Conservation (phyloP, 73 alveolate genomes). For the Diophrys appendiculata region DNA sequence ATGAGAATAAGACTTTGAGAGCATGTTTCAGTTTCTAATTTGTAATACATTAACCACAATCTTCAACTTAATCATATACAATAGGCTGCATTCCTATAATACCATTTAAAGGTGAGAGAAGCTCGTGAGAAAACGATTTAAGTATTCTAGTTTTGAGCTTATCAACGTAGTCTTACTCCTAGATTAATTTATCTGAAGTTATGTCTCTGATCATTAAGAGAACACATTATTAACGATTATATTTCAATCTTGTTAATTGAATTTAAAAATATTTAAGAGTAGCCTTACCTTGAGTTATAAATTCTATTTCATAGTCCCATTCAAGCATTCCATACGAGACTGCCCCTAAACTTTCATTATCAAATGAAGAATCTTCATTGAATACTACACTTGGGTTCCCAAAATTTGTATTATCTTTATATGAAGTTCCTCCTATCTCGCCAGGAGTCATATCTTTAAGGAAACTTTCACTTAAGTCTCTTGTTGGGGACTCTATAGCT, state of each 20-base stretch:
- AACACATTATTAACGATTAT: neutral
- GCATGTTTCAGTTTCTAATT: neutral
- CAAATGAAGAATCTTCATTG: too few species aligned
- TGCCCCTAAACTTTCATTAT: too few species aligned
- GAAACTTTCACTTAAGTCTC: too few species aligned
- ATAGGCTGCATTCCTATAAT: neutral
- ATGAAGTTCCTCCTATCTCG: too few species aligned
- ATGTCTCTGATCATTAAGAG: neutral
- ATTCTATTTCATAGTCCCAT: too few species aligned
- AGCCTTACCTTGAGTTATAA: too few species aligned
- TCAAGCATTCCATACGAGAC: too few species aligned
- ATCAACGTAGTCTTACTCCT: neutral
- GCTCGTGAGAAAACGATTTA: constrained; percentile 13
- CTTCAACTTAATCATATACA: neutral
- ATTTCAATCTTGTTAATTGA: neutral
- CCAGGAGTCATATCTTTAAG: too few species aligned
- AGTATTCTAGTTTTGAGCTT: neutral
- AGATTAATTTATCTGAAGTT: neutral
- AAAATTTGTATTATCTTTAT: too few species aligned
- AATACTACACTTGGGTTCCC: too few species aligned
- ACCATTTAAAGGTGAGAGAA: constrained; percentile 4
- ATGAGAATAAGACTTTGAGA: neutral
- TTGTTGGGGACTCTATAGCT: too few species aligned
- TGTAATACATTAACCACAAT: neutral
- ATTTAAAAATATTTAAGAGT: too few species aligned